Conservation (phyloP, 2,329 filamentous ascomycete species). For the Immersiporthe knoxdaviesiana region DNA sequence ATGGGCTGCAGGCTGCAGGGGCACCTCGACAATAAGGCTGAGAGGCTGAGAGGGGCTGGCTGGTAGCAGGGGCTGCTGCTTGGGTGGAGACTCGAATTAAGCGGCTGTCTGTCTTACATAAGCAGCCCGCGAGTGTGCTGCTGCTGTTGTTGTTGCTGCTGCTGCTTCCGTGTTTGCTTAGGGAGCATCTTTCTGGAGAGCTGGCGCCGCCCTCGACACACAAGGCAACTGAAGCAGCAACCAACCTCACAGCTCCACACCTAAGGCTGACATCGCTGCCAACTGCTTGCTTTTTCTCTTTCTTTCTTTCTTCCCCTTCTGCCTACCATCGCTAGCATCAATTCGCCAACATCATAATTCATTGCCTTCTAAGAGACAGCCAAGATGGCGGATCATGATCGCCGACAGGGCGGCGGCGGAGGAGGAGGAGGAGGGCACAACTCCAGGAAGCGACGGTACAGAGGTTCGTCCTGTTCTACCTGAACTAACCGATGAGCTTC, state of each 20-base stretch:
- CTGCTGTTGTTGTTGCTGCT: no score
- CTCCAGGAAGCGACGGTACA: constrained; percentile 76
- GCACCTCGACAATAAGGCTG: not conserved
- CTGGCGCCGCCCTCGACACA: constrained; percentile 16
- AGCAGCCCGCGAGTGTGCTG: not conserved
- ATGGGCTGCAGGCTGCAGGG: not conserved
- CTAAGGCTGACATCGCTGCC: constrained; percentile 17
- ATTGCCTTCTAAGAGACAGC: constrained; percentile 8
- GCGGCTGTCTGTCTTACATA: not conserved
- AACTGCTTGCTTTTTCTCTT: not conserved
- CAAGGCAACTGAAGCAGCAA: not conserved
- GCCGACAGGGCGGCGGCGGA: constrained; percentile 49
- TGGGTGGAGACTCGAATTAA: not conserved
- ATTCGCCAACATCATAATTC: not conserved
- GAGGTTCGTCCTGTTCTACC: constrained; percentile 67
- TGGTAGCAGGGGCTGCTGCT: not conserved
- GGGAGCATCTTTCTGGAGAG: not conserved
- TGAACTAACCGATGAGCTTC: constrained; percentile 5
- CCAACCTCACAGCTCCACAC: constrained; percentile 11
- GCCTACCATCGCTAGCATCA: no score
- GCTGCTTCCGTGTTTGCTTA: not conserved
- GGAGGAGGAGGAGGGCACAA: constrained; percentile 55
- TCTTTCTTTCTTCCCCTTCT: not conserved
- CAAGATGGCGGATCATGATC: constrained; percentile 61
- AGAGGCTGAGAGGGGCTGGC: not conserved